Evolutionary conservation across 1,284 basidiomycete genomes (phyloP), one percentile per base, ranked within the genome.

Genomic region (Leccinum cinnamomeum): DNA sequence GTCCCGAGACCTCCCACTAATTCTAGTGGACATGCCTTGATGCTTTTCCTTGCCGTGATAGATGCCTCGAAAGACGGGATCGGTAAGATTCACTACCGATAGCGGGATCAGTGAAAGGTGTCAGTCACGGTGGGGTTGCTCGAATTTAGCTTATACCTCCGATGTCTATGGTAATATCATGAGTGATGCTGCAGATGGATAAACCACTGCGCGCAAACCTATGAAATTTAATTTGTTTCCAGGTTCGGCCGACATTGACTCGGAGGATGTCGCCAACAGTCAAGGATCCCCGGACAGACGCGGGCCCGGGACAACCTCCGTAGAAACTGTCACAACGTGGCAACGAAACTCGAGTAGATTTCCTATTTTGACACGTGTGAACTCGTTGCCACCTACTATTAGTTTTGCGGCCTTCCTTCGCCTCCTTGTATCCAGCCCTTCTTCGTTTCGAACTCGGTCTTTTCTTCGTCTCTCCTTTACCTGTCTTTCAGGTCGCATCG

Each of bases 41-140:
- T 88, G 87, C 69, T 85, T 87, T 64, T 72, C 71, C 61, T 77
- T 79, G 23, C 84, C 83, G 57, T 76, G 81, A 70, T 88, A 78
- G 28, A 76, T 67, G n/a, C 86, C 86, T 62, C 79, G 79, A 71
- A 88, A 88, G 7, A 86, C 78, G 14, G 82, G 82, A 69, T 88
- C 87, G 23, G 84, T 87, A 51, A 88, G 73, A 68, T 88, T 88
- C 11, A 87, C 85, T 84, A 53, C 41, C 5, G n/a, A n/a, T 11
- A 11, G 48, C 23, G 20, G 23, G 54, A 44, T 59, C 56, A 56
- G 48, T n/a, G 18, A 44, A 20, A 28, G 14, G 50, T 20, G 20
- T 59, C 14, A 16, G 28, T 23, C n/a, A n/a, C n/a, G n/a, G 18
- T 7, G 33, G 6, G n/a, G 48, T 33, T 53, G 18, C 25, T 58